A percentile compares a stretch with the other conserved stretches of the same genome.
Evolutionary conservation across 1,139 yeast genomes (phyloP).

Genomic region (Pneumocystis wakefieldiae): DNA sequence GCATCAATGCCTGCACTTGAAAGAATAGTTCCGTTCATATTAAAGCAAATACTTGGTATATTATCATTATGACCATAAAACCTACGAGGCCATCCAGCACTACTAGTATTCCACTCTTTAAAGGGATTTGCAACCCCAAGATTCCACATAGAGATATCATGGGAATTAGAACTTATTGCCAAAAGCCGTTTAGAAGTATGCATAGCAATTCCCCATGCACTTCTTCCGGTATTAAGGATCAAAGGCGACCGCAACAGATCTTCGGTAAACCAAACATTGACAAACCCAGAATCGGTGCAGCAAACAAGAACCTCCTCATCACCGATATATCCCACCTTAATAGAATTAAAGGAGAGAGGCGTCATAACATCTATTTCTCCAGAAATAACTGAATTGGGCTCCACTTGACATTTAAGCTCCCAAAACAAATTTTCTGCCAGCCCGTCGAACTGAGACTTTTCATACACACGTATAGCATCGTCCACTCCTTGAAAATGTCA

Average conservation of each 20-base stretch:
- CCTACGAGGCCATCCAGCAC: background rate
- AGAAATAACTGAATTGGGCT: background rate
- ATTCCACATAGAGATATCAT: conserved; percentile 2
- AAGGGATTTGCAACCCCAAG: background rate
- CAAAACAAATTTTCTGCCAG: background rate
- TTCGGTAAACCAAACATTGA: conserved; percentile 1
- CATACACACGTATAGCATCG: background rate
- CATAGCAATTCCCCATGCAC: conserved; percentile 6
- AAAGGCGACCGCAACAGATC: background rate
- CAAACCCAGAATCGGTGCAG: conserved; percentile 3
- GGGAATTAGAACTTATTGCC: conserved; percentile 3
- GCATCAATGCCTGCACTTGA: conserved; percentile 3
- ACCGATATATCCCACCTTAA: conserved; percentile 1
- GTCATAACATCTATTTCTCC: background rate
- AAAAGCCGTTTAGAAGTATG: conserved; percentile 1
- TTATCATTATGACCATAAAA: conserved; percentile 2
- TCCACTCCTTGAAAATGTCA: background rate
- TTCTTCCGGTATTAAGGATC: conserved; percentile 1
- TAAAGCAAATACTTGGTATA: conserved; percentile 4
- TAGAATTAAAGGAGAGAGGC: background rate
- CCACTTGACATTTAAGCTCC: background rate
- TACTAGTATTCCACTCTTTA: background rate
- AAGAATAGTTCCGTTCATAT: background rate
- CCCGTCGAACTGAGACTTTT: background rate
- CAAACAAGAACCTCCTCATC: conserved; percentile 3